Conservation (phyloP, 208 protist species). For the Endotrypanum monterogeii region DNA sequence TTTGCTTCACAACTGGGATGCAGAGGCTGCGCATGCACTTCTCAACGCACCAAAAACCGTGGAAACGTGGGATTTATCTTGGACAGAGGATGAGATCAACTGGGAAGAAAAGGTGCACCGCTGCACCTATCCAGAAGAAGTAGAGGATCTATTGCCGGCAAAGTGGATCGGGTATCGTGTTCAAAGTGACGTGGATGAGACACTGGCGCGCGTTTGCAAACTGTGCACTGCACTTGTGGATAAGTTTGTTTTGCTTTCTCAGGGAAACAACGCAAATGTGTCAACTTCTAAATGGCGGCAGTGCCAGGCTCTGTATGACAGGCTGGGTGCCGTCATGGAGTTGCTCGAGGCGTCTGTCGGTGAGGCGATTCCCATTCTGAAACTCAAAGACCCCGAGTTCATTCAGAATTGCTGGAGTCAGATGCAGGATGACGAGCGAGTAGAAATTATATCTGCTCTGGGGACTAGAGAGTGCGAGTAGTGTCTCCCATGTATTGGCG, state of each 20-base stretch:
- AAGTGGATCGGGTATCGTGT: constrained; percentile 90
- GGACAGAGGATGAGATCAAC: constrained; percentile 76
- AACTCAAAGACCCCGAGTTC: constrained; percentile 78
- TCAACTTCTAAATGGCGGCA: constrained; percentile 90
- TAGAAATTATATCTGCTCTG: constrained; percentile 78
- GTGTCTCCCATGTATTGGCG: neutral
- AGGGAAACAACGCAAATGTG: constrained; percentile 72
- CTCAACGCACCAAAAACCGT: constrained; percentile 51
- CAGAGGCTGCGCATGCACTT: constrained; percentile 64
- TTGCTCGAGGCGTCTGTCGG: constrained; percentile 87
- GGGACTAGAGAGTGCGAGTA: constrained; percentile 37
- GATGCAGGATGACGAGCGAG: constrained; percentile 85
- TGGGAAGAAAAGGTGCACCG: constrained; percentile 78
- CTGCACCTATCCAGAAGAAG: constrained; percentile 82
- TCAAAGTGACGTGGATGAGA: constrained; percentile 83
- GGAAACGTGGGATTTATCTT: constrained; percentile 82
- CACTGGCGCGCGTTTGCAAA: constrained; percentile 85
- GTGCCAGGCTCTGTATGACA: constrained; percentile 75
- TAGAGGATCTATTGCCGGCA: constrained; percentile 80
- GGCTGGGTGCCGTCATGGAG: constrained; percentile 86
- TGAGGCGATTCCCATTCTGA: constrained; percentile 83
- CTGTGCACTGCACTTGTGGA: constrained; percentile 90
- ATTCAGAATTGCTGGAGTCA: constrained; percentile 81
- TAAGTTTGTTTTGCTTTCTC: constrained; percentile 75
- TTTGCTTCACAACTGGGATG: constrained; percentile 85